A percentile compares a stretch with the other conserved stretches of the same genome.
phyloP scores from a whole-genome alignment of 805 yeast genomes.

The Ogataea kodamae region DNA sequence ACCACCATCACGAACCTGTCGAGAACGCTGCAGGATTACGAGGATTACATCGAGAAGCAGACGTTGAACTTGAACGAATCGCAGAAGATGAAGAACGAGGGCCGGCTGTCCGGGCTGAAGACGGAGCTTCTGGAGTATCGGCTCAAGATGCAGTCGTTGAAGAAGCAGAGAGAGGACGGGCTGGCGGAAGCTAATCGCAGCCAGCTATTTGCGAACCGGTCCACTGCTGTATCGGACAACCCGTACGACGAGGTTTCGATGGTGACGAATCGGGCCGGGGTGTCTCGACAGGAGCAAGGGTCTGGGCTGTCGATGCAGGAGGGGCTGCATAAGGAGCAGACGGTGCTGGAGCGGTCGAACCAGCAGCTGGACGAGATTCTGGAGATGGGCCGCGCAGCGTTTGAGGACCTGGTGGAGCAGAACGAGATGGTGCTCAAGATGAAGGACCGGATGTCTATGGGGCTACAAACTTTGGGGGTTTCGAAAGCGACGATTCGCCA shows the following conservation, averaged over 20 bases:
- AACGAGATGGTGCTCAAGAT: slow-evolving; percentile 65
- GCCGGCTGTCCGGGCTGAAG: slow-evolving; percentile 58
- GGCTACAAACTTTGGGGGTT: slow-evolving; percentile 79
- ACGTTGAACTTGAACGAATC: slow-evolving; percentile 46
- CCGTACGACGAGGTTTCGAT: slow-evolving; percentile 40
- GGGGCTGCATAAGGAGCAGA: slow-evolving; percentile 68
- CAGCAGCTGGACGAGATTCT: slow-evolving; percentile 84
- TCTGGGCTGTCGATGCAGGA: slow-evolving; percentile 42
- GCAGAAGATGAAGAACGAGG: slow-evolving; percentile 53
- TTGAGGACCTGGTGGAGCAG: slow-evolving; percentile 83
- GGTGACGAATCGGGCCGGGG: slow-evolving; percentile 20
- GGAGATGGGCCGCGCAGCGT: slow-evolving; percentile 83
- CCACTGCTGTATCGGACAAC: slow-evolving; percentile 38
- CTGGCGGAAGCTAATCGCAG: slow-evolving; percentile 44
- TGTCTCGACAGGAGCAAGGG: slow-evolving; percentile 25
- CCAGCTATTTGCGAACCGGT: slow-evolving; percentile 43
- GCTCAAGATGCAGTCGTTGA: slow-evolving; percentile 50
- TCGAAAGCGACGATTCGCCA: slow-evolving; percentile 77
- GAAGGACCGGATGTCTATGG: slow-evolving; percentile 59
- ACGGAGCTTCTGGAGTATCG: slow-evolving; percentile 44
- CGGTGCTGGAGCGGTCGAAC: slow-evolving; percentile 62
- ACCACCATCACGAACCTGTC: slow-evolving; percentile 73
- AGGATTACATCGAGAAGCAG: slow-evolving; percentile 46
- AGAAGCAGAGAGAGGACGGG: slow-evolving; percentile 51
- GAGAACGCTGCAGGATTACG: slow-evolving; percentile 59